Conservation (phyloP, 1,139 yeast genomes). For the Yamadazyma triangularis region DNA sequence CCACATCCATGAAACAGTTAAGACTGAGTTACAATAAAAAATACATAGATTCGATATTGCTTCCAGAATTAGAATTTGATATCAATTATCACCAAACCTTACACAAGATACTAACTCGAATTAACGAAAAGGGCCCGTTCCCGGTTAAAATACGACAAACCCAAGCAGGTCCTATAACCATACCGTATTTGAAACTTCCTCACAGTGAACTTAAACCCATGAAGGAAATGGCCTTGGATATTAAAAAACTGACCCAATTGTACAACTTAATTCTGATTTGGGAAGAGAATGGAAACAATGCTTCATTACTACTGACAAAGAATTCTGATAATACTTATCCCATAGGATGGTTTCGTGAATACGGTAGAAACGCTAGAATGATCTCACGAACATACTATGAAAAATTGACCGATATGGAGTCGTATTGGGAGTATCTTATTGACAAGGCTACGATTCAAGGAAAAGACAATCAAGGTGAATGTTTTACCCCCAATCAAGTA, state of each 20-base stretch:
- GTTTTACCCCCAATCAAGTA: no score
- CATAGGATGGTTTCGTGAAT: conserved; percentile 26
- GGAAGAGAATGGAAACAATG: conserved; percentile 9
- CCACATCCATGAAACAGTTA: conserved; percentile 14
- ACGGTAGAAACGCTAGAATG: conserved; percentile 23
- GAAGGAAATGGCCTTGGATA: conserved; percentile 27
- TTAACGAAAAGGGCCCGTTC: conserved; percentile 35
- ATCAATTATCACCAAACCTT: conserved; percentile 27
- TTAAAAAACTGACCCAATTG: conserved; percentile 25
- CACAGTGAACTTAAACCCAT: conserved; percentile 15
- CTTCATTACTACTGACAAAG: conserved; percentile 5
- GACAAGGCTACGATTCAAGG: conserved; percentile 6
- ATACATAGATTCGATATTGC: conserved; percentile 30
- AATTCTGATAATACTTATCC: conserved; percentile 20
- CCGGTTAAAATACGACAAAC: conserved; percentile 27
- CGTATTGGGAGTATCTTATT: conserved; percentile 31
- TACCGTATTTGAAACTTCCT: conserved; percentile 30
- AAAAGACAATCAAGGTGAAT: conserved; percentile 1
- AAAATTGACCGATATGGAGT: conserved; percentile 16
- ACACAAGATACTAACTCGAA: conserved; percentile 13
- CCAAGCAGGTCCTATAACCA: conserved; percentile 27
- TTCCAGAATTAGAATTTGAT: conserved; percentile 33
- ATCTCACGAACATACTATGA: conserved; percentile 27
- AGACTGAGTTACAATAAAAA: conserved; percentile 29
- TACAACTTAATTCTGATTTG: conserved; percentile 24